Evolutionary conservation across 495 filamentous ascomycete species (phyloP).

Genomic region (Darksidea phi): DNA sequence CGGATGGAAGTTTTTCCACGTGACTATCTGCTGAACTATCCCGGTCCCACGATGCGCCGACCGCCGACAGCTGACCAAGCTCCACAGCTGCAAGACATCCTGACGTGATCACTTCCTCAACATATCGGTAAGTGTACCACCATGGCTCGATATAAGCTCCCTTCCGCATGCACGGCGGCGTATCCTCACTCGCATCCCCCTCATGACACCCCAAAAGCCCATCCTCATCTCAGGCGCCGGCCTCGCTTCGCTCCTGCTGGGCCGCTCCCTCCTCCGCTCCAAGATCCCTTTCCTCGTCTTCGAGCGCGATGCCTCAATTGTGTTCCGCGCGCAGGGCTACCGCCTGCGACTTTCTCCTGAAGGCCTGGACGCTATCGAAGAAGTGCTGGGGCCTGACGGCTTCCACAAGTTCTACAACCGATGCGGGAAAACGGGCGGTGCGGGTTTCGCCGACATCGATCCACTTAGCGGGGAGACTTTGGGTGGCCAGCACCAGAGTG

Average conservation of each 20-base stretch:
- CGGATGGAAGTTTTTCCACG: no score
- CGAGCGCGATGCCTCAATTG: constrained; percentile 52
- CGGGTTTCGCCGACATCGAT: constrained; percentile 48
- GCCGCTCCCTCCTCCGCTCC: constrained; percentile 49
- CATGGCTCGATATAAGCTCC: no score
- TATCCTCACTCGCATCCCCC: no score
- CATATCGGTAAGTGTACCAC: no score
- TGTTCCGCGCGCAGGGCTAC: constrained; percentile 52
- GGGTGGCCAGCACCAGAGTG: constrained; percentile 19
- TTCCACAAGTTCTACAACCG: constrained; percentile 54
- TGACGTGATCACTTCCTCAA: no score
- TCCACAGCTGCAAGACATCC: no score
- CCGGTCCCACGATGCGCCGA: no score
- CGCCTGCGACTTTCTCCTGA: constrained; percentile 53
- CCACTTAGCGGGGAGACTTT: constrained; percentile 47
- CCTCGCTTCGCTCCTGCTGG: constrained; percentile 52
- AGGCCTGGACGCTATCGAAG: constrained; percentile 54
- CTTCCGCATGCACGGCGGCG: no score
- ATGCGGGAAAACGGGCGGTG: constrained; percentile 53
- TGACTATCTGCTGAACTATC: neutral
- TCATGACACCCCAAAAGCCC: constrained; percentile 41
- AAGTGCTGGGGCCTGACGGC: constrained; percentile 48
- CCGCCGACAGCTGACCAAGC: no score
- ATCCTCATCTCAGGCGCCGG: constrained; percentile 57
- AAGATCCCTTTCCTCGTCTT: constrained; percentile 53